Percentiles rank a stretch among this genome's conserved stretches.
Conservation (phyloP, 2,329 filamentous ascomycete genomes). For the Dothideomycetes sp. region DNA sequence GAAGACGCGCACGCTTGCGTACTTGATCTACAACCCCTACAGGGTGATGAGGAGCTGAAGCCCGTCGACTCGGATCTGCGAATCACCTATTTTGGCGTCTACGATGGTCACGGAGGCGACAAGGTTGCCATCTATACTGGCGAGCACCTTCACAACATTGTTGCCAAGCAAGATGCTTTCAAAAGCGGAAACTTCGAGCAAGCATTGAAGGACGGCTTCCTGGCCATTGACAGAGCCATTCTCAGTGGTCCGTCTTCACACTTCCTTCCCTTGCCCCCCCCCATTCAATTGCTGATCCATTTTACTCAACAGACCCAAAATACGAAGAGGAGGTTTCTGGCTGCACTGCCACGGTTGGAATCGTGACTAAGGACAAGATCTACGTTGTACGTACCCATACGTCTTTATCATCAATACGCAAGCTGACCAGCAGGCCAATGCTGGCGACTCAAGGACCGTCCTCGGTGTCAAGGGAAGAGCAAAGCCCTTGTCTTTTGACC, state of each 20-base stretch:
- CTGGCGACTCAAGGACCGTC: constrained; percentile 90
- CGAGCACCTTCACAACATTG: constrained; percentile 85
- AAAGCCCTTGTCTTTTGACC: constrained; percentile 96
- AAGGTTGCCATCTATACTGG: constrained; percentile 91
- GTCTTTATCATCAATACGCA: background rate
- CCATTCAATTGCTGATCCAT: constrained; percentile 9
- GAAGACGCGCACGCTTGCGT: constrained; percentile 89
- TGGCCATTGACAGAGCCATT: constrained; percentile 92
- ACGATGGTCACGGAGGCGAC: constrained; percentile 93
- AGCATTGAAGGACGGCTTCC: constrained; percentile 91
- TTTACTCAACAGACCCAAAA: constrained; percentile 60
- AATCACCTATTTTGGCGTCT: constrained; percentile 94
- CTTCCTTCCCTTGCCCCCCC: background rate
- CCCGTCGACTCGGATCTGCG: constrained; percentile 57
- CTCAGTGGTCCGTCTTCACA: constrained; percentile 65
- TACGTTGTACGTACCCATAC: constrained; percentile 64
- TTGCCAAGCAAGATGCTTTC: constrained; percentile 90
- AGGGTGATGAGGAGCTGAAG: constrained; percentile 38
- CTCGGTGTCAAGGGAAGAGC: constrained; percentile 93
- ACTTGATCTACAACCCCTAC: constrained; percentile 67
- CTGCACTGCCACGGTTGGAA: constrained; percentile 85
- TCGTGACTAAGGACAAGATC: constrained; percentile 85
- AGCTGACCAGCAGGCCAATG: constrained; percentile 61
- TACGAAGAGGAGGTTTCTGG: constrained; percentile 98
- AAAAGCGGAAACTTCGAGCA: constrained; percentile 86